These are phyloP conservation scores for Elongisporangium anandrum DNA, from an alignment of 352 stramenopile species.

Conservation along the genomic window DNA sequence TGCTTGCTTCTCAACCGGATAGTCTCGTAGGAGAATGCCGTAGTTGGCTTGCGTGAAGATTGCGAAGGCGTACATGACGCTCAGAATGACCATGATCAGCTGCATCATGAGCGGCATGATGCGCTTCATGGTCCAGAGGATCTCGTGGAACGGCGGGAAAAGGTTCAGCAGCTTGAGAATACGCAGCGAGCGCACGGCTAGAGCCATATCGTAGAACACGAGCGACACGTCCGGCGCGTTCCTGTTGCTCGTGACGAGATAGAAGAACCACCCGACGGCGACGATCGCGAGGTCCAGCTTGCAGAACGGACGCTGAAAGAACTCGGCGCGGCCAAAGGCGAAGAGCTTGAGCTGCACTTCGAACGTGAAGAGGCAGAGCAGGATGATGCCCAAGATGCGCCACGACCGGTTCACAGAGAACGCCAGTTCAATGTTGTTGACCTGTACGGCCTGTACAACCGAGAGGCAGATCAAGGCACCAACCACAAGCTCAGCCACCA, in stretches of 20 bases:
- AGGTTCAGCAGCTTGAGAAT: slow-evolving; percentile 82
- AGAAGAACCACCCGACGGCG: slow-evolving; percentile 75
- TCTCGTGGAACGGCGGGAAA: slow-evolving; percentile 79
- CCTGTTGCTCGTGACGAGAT: slow-evolving; percentile 59
- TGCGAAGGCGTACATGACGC: slow-evolving; percentile 80
- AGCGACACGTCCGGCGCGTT: slow-evolving; percentile 57
- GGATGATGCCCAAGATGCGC: slow-evolving; percentile 61
- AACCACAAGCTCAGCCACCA: slow-evolving; percentile 70
- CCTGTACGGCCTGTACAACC: slow-evolving; percentile 73
- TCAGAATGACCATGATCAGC: slow-evolving; percentile 78
- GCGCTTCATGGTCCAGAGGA: slow-evolving; percentile 81
- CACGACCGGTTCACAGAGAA: slow-evolving; percentile 73
- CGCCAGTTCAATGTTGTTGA: slow-evolving; percentile 78
- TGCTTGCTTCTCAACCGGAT: slow-evolving; percentile 35
- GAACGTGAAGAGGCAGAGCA: slow-evolving; percentile 70
- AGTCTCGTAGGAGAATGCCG: slow-evolving; percentile 49
- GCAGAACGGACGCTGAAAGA: slow-evolving; percentile 77
- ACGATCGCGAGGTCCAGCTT: slow-evolving; percentile 71
- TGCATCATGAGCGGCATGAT: slow-evolving; percentile 79
- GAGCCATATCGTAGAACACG: slow-evolving; percentile 73
- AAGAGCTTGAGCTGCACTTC: slow-evolving; percentile 78
- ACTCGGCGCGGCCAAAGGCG: slow-evolving; percentile 70
- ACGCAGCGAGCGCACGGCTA: slow-evolving; percentile 70
- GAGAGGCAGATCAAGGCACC: slow-evolving; percentile 72
- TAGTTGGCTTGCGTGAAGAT: slow-evolving; percentile 82